Conservation (phyloP, 768 basidiomycete genomes). For the Hypsizygus marmoreus region DNA sequence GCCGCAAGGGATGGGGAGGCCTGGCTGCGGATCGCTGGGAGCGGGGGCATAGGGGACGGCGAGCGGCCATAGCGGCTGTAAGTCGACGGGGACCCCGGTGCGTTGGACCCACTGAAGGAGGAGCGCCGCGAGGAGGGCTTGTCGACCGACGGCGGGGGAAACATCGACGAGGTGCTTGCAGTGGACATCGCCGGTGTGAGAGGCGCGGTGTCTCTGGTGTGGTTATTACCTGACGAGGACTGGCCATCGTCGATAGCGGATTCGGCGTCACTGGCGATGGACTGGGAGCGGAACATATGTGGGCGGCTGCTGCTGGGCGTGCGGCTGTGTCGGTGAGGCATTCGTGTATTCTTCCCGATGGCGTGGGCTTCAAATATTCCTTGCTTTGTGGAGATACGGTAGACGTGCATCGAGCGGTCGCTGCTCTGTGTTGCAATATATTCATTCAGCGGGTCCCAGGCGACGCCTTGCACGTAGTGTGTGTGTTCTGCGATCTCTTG, state of each 20-base stretch:
- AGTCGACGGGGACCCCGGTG: conserved; percentile 71
- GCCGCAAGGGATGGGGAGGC: conserved; percentile 47
- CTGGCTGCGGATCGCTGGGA: conserved; percentile 85
- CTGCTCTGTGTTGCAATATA: conserved; percentile 97
- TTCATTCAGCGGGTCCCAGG: conserved; percentile 98
- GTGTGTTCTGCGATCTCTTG: conserved; percentile 91
- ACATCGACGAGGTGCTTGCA: conserved; percentile 67
- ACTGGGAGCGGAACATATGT: conserved; percentile 65
- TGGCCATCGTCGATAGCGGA: conserved; percentile 50
- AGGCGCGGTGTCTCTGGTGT: conserved; percentile 38
- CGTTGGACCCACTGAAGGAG: conserved; percentile 80
- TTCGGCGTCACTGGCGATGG: conserved; percentile 77
- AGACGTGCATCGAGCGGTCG: conserved; percentile 95
- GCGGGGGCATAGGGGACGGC: conserved; percentile 87
- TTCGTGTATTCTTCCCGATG: conserved; percentile 83
- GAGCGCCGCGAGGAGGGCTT: conserved; percentile 59
- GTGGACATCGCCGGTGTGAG: conserved; percentile 72
- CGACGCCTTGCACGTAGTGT: conserved; percentile 98
- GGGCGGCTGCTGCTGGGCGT: conserved; percentile 67
- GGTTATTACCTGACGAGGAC: conserved; percentile 25
- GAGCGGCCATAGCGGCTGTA: conserved; percentile 74
- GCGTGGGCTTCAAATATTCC: conserved; percentile 90
- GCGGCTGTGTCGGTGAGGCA: conserved; percentile 69
- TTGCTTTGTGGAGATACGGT: conserved; percentile 76
- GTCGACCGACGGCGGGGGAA: conserved; percentile 70